Evolutionary conservation across 306 rosid species (phyloP).

Genomic region (Castanea mollissima): DNA sequence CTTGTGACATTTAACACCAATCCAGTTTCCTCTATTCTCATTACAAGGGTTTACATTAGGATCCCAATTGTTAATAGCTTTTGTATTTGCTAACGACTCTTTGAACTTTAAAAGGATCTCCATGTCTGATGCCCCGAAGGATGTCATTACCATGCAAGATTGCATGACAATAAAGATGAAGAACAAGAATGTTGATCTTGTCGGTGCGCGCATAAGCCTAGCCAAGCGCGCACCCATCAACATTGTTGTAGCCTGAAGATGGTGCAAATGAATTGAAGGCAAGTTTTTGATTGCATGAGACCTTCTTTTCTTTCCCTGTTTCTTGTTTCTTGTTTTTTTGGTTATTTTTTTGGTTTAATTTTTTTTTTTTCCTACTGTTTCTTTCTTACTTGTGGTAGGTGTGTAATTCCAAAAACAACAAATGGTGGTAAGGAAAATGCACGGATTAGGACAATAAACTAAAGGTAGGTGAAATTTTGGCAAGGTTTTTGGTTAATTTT

Average conservation of each 20-base stretch:
- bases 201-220: conserved; percentile 76
- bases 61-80: conserved; percentile 53
- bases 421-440: not conserved
- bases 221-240: conserved; percentile 82
- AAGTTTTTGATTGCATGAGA: conserved; percentile 15
- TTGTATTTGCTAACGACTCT: conserved; percentile 34
- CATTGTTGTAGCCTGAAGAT: conserved; percentile 2
- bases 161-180: conserved; percentile 9
- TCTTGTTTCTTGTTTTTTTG: not conserved
- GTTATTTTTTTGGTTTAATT: too few species aligned
- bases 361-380: not conserved
- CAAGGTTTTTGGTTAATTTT: conserved; percentile 10
- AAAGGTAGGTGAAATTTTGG: conserved; percentile 15
- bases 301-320: not conserved
- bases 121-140: conserved; percentile 17
- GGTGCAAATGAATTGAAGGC: not conserved
- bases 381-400: not conserved
- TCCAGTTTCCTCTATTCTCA: conserved; percentile 49
- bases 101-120: conserved; percentile 58
- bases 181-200: not conserved
- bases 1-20: conserved; percentile 54
- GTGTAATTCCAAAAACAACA: not conserved
- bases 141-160: conserved; percentile 16
- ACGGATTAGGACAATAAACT: conserved; percentile 4
- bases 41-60: conserved; percentile 48